A percentile compares a stretch with the other conserved stretches of the same genome.
Evolutionary conservation across 352 stramenopile genomes (phyloP).

Genomic region (Globisporangium irregulare): DNA sequence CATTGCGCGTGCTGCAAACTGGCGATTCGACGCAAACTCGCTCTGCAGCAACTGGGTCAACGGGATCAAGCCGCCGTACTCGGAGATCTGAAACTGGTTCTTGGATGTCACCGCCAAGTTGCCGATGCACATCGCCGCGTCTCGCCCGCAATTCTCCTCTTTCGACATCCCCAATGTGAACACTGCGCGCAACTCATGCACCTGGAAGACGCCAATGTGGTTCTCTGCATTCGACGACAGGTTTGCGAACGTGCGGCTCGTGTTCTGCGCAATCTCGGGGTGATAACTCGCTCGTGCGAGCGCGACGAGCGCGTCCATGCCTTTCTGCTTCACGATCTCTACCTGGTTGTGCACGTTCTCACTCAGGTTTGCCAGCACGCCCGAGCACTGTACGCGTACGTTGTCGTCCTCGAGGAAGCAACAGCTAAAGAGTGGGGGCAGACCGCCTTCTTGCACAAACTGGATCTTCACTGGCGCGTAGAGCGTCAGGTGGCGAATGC

Average conservation of each 20-base stretch:
- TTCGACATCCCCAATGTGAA: constrained; percentile 66
- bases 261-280: constrained; percentile 81
- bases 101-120: constrained; percentile 92
- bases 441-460: constrained; percentile 66
- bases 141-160: constrained; percentile 87
- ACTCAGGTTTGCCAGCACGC: constrained; percentile 87
- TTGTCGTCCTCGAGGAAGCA: constrained; percentile 68
- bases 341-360: constrained; percentile 92
- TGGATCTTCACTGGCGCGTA: constrained; percentile 62
- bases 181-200: constrained; percentile 71
- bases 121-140: constrained; percentile 90
- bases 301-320: constrained; percentile 63
- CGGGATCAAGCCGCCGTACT: constrained; percentile 80
- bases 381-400: constrained; percentile 87
- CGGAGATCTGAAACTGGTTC: constrained; percentile 88
- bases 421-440: constrained; percentile 61
- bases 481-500: constrained; percentile 87
- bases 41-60: constrained; percentile 80
- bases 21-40: constrained; percentile 64
- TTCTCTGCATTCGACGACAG: constrained; percentile 93
- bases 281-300: constrained; percentile 65
- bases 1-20: constrained; percentile 85
- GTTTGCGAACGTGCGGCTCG: constrained; percentile 88
- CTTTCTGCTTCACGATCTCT: constrained; percentile 73
- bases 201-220: constrained; percentile 83